These are phyloP conservation scores for Xylaria sp. DNA, from an alignment of 2,329 filamentous ascomycete genomes.

Conservation along the genomic window DNA sequence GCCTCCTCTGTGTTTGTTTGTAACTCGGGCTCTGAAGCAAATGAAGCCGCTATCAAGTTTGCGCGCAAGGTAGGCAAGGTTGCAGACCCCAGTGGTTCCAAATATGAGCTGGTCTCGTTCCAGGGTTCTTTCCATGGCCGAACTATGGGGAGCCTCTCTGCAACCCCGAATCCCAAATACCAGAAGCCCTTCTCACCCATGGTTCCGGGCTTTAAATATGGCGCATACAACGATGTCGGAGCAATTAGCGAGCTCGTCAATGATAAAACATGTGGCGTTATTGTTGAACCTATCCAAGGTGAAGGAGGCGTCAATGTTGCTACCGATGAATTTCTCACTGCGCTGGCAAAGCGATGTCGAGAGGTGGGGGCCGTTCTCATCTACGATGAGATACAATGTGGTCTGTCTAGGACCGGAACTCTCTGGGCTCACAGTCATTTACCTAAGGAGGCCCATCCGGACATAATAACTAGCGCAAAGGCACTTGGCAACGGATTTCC, in stretches of 20 bases:
- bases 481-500: conserved; percentile 97
- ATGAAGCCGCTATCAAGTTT: conserved; percentile 98
- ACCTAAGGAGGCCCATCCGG: conserved; percentile 83
- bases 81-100: conserved; percentile 74
- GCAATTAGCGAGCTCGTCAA: conserved; percentile 80
- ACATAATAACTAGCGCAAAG: conserved; percentile 94
- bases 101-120: conserved; percentile 91
- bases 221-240: conserved; percentile 83
- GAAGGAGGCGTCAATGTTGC: conserved; percentile 93
- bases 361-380: conserved; percentile 90
- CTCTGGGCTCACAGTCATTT: conserved; percentile 89
- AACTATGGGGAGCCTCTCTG: conserved; percentile 94
- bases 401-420: conserved; percentile 84
- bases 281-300: conserved; percentile 96
- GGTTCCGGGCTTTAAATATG: conserved; percentile 92
- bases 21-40: conserved; percentile 96
- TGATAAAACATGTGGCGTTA: conserved; percentile 89
- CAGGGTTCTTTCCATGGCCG: conserved; percentile 93
- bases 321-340: conserved; percentile 81
- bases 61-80: conserved; percentile 89
- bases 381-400: conserved; percentile 98
- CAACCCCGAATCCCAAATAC: conserved; percentile 97
- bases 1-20: conserved; percentile 87
- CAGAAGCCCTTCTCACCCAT: conserved; percentile 95
- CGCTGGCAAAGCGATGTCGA: conserved; percentile 84